Conservation (phyloP, 2,329 filamentous ascomycete genomes). For the Fusarium sacchari region DNA sequence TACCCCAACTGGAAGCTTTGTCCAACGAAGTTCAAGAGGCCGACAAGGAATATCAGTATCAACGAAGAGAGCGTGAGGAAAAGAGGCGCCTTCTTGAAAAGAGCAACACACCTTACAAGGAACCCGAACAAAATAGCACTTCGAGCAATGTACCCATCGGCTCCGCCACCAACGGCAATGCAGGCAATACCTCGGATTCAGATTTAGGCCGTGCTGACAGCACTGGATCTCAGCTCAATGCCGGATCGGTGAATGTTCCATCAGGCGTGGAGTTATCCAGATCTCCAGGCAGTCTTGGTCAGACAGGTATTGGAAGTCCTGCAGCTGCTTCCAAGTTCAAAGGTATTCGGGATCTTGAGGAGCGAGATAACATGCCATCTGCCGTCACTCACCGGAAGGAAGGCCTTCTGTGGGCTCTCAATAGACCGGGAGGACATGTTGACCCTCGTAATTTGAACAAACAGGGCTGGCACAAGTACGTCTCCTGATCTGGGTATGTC, state of each 20-base stretch:
- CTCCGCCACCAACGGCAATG: conserved; percentile 56
- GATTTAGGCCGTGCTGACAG: conserved; percentile 80
- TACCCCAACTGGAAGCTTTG: conserved; percentile 90
- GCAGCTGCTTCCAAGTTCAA: conserved; percentile 75
- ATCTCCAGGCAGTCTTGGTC: conserved; percentile 65
- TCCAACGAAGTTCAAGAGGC: conserved; percentile 89
- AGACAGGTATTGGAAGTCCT: conserved; percentile 61
- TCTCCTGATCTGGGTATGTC: conserved; percentile 32
- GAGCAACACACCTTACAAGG: conserved; percentile 77
- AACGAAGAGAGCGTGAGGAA: conserved; percentile 93
- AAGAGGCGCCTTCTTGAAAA: conserved; percentile 91
- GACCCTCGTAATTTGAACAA: conserved; percentile 97
- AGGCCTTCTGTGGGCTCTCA: conserved; percentile 93
- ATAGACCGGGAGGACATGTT: conserved; percentile 90
- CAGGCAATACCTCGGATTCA: conserved; percentile 67
- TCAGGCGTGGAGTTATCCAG: conserved; percentile 59
- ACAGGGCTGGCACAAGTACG: conserved; percentile 98
- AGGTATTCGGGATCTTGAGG: conserved; percentile 91
- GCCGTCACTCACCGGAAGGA: conserved; percentile 80
- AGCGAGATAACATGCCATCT: conserved; percentile 71
- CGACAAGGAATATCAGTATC: conserved; percentile 96
- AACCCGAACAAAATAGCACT: conserved; percentile 69
- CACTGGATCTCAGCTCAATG: conserved; percentile 73
- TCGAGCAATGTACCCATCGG: conserved; percentile 47
- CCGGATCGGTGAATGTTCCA: conserved; percentile 46